Conservation (phyloP, 2,329 filamentous ascomycete genomes). For the Colletotrichum magnum region DNA sequence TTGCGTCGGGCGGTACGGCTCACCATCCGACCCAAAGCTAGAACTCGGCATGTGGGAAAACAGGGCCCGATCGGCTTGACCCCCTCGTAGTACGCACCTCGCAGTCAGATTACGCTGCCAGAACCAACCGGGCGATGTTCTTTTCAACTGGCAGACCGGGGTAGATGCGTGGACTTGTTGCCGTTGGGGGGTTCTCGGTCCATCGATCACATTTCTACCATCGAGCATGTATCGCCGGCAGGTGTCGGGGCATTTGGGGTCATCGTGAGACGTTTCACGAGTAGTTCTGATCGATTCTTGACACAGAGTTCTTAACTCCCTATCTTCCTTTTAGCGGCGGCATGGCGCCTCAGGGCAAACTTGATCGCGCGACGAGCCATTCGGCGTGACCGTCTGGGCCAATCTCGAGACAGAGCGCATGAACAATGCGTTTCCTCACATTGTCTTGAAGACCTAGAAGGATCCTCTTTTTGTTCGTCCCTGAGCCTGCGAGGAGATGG, state of each 20-base stretch:
- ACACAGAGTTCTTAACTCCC: too few species aligned
- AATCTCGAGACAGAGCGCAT: conserved; percentile 7
- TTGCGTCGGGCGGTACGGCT: conserved; percentile 7
- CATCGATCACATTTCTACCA: too few species aligned
- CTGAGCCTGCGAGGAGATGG: background rate
- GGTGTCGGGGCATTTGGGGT: too few species aligned
- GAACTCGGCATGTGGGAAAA: background rate
- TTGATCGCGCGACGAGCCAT: background rate
- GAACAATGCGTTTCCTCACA: conserved; percentile 1
- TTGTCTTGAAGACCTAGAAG: conserved; percentile 5
- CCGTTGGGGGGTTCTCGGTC: background rate
- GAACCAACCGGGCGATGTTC: background rate
- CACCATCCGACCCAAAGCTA: conserved; percentile 1
- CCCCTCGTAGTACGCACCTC: background rate
- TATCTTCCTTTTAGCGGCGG: too few species aligned
- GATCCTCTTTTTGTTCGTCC: conserved; percentile 1
- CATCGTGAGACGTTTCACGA: too few species aligned
- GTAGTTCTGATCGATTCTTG: too few species aligned
- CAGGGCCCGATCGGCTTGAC: background rate
- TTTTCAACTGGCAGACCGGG: background rate
- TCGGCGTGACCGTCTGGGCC: conserved; percentile 10
- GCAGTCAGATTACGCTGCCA: background rate
- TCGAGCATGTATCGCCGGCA: too few species aligned
- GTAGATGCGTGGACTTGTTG: background rate
- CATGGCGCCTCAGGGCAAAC: background rate